Conservation (phyloP, 2,329 filamentous ascomycete species). For the Aureobasidium sp. region DNA sequence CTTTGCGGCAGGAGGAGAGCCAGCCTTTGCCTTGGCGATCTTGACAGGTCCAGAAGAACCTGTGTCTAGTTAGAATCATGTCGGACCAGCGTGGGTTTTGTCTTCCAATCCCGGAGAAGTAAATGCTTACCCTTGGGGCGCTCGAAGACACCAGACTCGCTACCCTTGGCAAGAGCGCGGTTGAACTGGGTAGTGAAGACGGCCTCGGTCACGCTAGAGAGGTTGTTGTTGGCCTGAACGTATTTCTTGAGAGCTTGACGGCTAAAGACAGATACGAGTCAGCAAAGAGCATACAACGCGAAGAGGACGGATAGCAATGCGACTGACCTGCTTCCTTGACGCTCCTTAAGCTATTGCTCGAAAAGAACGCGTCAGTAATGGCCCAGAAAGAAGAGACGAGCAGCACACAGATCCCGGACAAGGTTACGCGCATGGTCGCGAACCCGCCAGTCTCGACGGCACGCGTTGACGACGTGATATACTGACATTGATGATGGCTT, state of each 20-base stretch:
- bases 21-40: constrained; percentile 46
- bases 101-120: not conserved
- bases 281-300: constrained; percentile 24
- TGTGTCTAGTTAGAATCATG: constrained; percentile 33
- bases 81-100: not conserved
- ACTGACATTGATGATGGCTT: constrained; percentile 65
- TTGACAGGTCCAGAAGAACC: constrained; percentile 85
- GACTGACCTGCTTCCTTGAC: constrained; percentile 62
- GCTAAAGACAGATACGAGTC: constrained; percentile 38
- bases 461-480: constrained; percentile 29
- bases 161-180: constrained; percentile 72
- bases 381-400: not conserved
- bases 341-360: constrained; percentile 57
- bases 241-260: constrained; percentile 71
- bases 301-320: constrained; percentile 23
- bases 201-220: constrained; percentile 45
- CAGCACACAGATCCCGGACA: not conserved
- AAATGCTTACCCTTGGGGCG: constrained; percentile 75
- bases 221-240: constrained; percentile 63
- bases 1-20: constrained; percentile 27
- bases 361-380: constrained; percentile 43
- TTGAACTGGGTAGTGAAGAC: constrained; percentile 73
- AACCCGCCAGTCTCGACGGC: not conserved
- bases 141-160: constrained; percentile 78
- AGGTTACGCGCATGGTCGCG: not conserved